Percentiles rank a stretch among this genome's conserved stretches.
Conservation (phyloP, 352 stramenopile species). For the Globisporangium viniferum region DNA sequence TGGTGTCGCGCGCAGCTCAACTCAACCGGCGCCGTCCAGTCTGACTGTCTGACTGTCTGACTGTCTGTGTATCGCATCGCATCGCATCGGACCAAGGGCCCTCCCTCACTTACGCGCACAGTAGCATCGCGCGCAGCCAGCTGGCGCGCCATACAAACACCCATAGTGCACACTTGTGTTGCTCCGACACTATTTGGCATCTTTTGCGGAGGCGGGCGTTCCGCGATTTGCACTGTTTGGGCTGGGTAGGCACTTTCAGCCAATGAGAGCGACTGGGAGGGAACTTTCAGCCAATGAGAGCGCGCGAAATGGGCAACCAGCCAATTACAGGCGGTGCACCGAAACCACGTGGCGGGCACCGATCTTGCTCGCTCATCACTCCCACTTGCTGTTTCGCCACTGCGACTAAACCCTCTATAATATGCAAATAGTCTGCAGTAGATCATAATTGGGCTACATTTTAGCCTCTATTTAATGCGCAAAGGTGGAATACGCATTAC, state of each 20-base stretch:
- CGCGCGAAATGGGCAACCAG: not conserved
- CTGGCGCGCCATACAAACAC: not conserved
- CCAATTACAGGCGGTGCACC: conserved; percentile 6
- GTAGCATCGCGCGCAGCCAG: not conserved
- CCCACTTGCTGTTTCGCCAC: not conserved
- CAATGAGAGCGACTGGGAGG: not conserved
- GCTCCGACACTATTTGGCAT: not conserved
- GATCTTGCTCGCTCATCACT: not conserved
- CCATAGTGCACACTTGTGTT: not conserved
- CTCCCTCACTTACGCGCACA: not conserved
- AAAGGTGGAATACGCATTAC: not conserved
- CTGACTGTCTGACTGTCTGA: not conserved
- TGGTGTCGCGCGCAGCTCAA: not conserved
- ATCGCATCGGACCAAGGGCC: not conserved
- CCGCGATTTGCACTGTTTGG: conserved; percentile 4
- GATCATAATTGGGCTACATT: too few relatives aligned
- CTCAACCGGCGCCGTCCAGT: not conserved
- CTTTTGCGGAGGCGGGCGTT: conserved; percentile 1
- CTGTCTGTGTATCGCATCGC: not conserved
- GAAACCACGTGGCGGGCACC: not conserved
- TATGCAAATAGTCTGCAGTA: too few relatives aligned
- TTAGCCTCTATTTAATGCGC: not conserved
- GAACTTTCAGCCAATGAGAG: conserved; percentile 4
- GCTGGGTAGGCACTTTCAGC: conserved; percentile 5
- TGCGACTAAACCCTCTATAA: not conserved